Evolutionary conservation across 257 asterid genomes (phyloP), one percentile per base, ranked within the genome.

Genomic region (Thymus quinquecostatus): DNA sequence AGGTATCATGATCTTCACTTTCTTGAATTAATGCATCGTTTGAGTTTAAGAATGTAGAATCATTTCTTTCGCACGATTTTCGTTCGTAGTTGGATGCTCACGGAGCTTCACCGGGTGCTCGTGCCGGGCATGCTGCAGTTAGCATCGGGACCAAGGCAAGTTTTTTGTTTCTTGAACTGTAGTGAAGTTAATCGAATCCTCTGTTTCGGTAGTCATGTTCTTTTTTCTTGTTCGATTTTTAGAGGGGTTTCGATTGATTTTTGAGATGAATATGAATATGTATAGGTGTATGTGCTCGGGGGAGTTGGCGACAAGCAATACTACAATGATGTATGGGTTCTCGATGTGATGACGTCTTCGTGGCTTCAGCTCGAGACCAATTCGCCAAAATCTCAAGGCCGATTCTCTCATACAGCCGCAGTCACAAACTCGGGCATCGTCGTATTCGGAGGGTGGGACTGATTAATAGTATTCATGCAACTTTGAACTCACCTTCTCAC

Each of bases 111-210:
- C 97, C 97, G 1, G 81, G 85, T 77, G 90, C 86, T 64, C 92
- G 97, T 67, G 99, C 99, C 0, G 99, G 97, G 21, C 99, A 94
- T 83, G 87, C 95, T 66, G 84, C 95, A 12, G 96, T 91, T 12
- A 85, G 83, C 65, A 73, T 91, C 56, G 99, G 97, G 47, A 77
- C 97, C 45, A 91, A 91, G 92, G 98, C 84, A 80, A 84, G 90
- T 77, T 27, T 6, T 29, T 29, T 38, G 8, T 21, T 56, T 12
- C 64, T 38, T 30, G 9, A 47, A 72, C 9, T n/a, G 28, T n/a
- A 43, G 2, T 36, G 12, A 27, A 49, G 60, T 49, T 49, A 4
- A 14, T 21, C 34, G 6, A 38, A 38, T 38, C 60, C 72, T 71
- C 53, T 62, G 57, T 34, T 48, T 34, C 21, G 63, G 51, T 30